Conservation (phyloP, 1,139 yeast genomes). For the Blastobotrys proliferans region DNA sequence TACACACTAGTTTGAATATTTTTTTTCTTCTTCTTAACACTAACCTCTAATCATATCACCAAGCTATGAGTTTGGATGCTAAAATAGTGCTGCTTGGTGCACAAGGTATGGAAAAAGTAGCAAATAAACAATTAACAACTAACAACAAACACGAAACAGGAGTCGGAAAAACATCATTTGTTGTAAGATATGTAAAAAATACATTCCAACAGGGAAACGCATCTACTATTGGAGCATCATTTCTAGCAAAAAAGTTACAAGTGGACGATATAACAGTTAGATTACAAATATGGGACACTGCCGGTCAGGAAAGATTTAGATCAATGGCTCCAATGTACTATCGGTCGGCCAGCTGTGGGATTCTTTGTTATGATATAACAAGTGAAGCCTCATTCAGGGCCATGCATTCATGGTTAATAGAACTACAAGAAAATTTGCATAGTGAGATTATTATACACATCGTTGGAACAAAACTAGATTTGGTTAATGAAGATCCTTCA, state of each 20-base stretch:
- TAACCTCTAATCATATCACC: neutral
- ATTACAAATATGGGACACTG: slow-evolving; percentile 93
- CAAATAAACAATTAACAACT: slow-evolving; percentile 1
- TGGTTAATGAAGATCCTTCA: slow-evolving; percentile 39
- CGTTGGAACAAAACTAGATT: slow-evolving; percentile 83
- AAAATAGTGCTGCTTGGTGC: slow-evolving; percentile 38
- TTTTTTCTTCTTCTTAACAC: neutral
- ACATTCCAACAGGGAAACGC: slow-evolving; percentile 90
- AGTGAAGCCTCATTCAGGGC: slow-evolving; percentile 92
- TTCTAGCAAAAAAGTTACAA: slow-evolving; percentile 82
- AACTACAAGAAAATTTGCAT: slow-evolving; percentile 79
- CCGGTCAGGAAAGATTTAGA: slow-evolving; percentile 91
- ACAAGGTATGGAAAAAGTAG: slow-evolving; percentile 28
- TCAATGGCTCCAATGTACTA: slow-evolving; percentile 93
- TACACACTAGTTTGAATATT: too few relatives aligned
- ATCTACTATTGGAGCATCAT: slow-evolving; percentile 95
- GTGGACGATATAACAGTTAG: slow-evolving; percentile 81
- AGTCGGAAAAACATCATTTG: slow-evolving; percentile 88
- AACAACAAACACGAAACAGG: slow-evolving; percentile 57
- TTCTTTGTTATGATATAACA: slow-evolving; percentile 87
- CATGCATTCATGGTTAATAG: slow-evolving; percentile 86
- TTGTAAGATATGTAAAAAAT: slow-evolving; percentile 80
- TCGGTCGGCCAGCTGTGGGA: slow-evolving; percentile 90
- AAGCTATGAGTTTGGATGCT: slow-evolving; percentile 34
- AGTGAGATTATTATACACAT: slow-evolving; percentile 79